Conservation (phyloP, 148 eudicot species). For the Spergularia bocconei region DNA sequence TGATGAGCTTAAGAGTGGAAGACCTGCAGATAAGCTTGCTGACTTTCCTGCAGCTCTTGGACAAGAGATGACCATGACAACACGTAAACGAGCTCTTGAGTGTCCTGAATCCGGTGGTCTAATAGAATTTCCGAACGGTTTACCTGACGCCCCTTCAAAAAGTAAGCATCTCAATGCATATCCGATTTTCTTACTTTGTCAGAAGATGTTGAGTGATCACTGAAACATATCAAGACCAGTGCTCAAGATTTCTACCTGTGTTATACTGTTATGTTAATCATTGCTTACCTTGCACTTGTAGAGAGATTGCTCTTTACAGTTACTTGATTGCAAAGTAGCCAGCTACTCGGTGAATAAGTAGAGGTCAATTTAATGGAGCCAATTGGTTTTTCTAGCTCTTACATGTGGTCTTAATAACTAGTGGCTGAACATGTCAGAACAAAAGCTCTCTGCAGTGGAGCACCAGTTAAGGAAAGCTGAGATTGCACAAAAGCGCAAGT, state of each 20-base stretch:
- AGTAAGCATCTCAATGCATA: slow-evolving; percentile 27
- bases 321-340: slow-evolving; percentile 9
- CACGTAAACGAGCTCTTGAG: slow-evolving; percentile 50
- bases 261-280: neutral
- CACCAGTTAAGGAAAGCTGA: slow-evolving; percentile 59
- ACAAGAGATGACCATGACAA: slow-evolving; percentile 47
- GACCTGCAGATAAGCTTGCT: slow-evolving; percentile 21
- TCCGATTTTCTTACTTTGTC: neutral
- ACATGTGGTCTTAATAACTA: neutral
- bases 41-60: slow-evolving; percentile 23
- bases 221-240: neutral
- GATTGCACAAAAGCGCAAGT: slow-evolving; percentile 51
- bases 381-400: slow-evolving; percentile 6
- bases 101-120: slow-evolving; percentile 34
- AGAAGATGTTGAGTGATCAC: neutral
- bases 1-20: slow-evolving; percentile 34
- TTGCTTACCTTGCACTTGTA: slow-evolving; percentile 12
- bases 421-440: slow-evolving; percentile 37
- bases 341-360: neutral
- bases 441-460: slow-evolving; percentile 56
- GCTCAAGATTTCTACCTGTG: neutral
- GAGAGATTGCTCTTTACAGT: slow-evolving; percentile 5
- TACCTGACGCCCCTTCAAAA: slow-evolving; percentile 44
- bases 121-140: slow-evolving; percentile 46
- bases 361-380: neutral